Conservation (phyloP, 2,329 filamentous ascomycete genomes). For the Fusarium kyushuense region DNA sequence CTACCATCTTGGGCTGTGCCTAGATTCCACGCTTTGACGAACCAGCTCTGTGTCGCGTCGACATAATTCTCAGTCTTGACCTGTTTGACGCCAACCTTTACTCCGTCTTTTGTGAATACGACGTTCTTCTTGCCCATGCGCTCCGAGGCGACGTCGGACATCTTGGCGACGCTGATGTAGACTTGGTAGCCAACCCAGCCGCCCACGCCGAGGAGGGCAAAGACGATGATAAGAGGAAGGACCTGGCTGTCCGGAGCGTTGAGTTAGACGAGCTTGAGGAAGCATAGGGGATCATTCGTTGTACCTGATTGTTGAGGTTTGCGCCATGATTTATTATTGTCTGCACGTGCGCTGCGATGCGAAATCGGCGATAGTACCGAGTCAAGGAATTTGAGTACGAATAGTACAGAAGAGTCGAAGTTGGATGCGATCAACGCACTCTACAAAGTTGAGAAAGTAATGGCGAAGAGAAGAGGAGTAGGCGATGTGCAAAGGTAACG, state of each 20-base stretch:
- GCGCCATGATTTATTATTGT: slow-evolving; percentile 33
- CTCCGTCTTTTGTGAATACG: slow-evolving; percentile 79
- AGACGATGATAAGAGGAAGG: slow-evolving; percentile 74
- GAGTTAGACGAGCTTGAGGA: not conserved
- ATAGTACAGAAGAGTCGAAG: slow-evolving; percentile 3
- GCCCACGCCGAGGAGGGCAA: slow-evolving; percentile 70
- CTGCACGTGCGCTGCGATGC: slow-evolving; percentile 7
- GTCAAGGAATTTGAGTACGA: not conserved
- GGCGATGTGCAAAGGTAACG: not conserved
- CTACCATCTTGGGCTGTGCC: slow-evolving; percentile 50
- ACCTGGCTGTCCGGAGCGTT: slow-evolving; percentile 62
- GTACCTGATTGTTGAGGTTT: slow-evolving; percentile 44
- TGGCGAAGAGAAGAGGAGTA: not conserved
- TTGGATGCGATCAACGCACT: slow-evolving; percentile 31
- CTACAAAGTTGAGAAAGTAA: not conserved
- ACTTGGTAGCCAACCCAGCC: slow-evolving; percentile 79
- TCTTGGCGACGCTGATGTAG: slow-evolving; percentile 74
- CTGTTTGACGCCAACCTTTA: slow-evolving; percentile 78
- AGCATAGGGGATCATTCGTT: not conserved
- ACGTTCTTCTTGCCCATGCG: slow-evolving; percentile 83
- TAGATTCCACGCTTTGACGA: slow-evolving; percentile 75
- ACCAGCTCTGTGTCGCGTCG: slow-evolving; percentile 76
- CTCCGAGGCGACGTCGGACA: slow-evolving; percentile 73
- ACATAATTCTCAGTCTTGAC: slow-evolving; percentile 77
- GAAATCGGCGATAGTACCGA: not conserved